phyloP scores from a whole-genome alignment of 805 yeast species.

The Metschnikowia vanudenii region DNA sequence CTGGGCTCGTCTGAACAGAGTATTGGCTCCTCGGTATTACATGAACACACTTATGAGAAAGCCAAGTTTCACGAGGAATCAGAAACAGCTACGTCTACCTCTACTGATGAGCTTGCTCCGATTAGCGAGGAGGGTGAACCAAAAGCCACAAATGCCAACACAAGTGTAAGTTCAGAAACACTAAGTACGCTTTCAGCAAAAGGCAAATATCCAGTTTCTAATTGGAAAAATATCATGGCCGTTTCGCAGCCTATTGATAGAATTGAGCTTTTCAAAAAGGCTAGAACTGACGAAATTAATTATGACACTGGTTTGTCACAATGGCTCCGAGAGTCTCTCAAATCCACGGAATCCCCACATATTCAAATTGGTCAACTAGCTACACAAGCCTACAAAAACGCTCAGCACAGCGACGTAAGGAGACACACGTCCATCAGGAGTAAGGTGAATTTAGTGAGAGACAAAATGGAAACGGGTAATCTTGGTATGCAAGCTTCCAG shows the following conservation, averaged over 20 bases:
- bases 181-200: neutral
- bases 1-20: slow-evolving; percentile 6
- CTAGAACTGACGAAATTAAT: slow-evolving; percentile 39
- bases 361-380: slow-evolving; percentile 55
- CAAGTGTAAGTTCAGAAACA: neutral
- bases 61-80: slow-evolving; percentile 16
- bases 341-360: slow-evolving; percentile 30
- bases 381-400: slow-evolving; percentile 63
- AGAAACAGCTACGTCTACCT: slow-evolving; percentile 3
- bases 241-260: slow-evolving; percentile 43
- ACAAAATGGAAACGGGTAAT: slow-evolving; percentile 42
- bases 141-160: neutral
- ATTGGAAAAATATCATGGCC: slow-evolving; percentile 42
- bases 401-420: slow-evolving; percentile 53
- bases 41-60: slow-evolving; percentile 12
- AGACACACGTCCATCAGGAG: slow-evolving; percentile 43
- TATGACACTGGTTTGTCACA: slow-evolving; percentile 57
- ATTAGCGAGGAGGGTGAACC: slow-evolving; percentile 3
- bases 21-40: slow-evolving; percentile 14
- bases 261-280: slow-evolving; percentile 41
- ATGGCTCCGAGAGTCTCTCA: slow-evolving; percentile 53
- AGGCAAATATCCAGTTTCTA: slow-evolving; percentile 32
- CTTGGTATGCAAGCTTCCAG: slow-evolving; percentile 50
- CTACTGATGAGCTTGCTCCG: slow-evolving; percentile 7
- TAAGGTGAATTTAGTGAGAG: slow-evolving; percentile 53